phyloP scores from a whole-genome alignment of 2,329 filamentous ascomycete genomes.

The Keithomyces neogunnii region DNA sequence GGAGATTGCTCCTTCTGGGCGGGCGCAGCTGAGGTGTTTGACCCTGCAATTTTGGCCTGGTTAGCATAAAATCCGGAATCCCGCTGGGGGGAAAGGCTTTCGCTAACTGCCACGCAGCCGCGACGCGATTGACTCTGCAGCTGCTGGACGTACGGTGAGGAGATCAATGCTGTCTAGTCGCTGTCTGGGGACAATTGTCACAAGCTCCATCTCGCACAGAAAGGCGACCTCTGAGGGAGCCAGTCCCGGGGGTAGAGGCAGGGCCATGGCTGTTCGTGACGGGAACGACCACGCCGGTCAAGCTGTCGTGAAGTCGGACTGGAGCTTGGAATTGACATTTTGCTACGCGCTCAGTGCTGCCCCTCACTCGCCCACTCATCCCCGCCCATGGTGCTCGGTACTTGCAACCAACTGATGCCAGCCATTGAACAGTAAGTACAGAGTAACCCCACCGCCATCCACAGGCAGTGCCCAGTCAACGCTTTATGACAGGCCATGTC shows the following conservation, averaged over 20 bases:
- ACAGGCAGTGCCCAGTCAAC: no score
- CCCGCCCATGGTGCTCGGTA: no score
- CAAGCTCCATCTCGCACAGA: constrained; percentile 93
- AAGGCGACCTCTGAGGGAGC: constrained; percentile 87
- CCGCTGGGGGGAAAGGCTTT: not conserved
- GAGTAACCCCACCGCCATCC: no score
- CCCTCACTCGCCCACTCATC: no score
- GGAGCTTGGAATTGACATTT: no score
- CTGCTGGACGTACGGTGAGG: constrained; percentile 59
- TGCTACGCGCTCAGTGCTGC: no score
- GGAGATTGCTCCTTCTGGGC: constrained; percentile 69
- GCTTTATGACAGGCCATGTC: no score
- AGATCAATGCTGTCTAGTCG: constrained; percentile 78
- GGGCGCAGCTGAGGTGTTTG: constrained; percentile 68
- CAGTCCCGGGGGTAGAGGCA: constrained; percentile 47
- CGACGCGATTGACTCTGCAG: not conserved
- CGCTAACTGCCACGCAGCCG: not conserved
- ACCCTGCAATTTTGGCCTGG: constrained; percentile 47
- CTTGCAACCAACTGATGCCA: no score
- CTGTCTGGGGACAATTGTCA: constrained; percentile 87
- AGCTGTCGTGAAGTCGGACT: no score
- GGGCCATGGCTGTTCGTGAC: constrained; percentile 30
- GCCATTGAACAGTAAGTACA: no score
- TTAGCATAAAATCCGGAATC: not conserved
- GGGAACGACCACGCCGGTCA: not conserved